These are phyloP conservation scores for Rhazya stricta DNA, from an alignment of 257 asterid genomes.

Conservation along the genomic window DNA sequence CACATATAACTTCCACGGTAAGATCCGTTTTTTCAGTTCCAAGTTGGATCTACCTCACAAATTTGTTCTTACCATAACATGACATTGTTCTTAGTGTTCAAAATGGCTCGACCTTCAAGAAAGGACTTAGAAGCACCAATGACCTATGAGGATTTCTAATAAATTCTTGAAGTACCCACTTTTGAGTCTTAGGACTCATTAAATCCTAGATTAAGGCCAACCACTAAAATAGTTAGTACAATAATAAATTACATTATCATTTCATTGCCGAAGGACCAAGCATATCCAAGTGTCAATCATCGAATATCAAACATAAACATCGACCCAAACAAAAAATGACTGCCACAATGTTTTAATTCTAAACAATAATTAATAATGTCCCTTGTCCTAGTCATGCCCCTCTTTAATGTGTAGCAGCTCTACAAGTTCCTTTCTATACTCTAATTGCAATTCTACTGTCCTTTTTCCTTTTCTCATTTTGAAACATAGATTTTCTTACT, in stretches of 20 bases:
- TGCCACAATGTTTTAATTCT: neutral
- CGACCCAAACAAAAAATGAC: neutral
- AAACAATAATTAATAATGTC: neutral
- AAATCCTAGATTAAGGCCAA: slow-evolving; percentile 12
- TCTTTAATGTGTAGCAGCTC: neutral
- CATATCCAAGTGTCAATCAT: slow-evolving; percentile 15
- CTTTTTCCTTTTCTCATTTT: neutral
- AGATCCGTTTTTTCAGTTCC: too few species aligned
- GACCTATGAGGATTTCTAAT: neutral
- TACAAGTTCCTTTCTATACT: neutral
- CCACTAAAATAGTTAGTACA: neutral
- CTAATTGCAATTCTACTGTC: neutral
- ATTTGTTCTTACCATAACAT: too few species aligned
- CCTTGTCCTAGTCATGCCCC: neutral
- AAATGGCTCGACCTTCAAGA: neutral
- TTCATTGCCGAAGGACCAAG: neutral
- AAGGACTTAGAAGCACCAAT: neutral
- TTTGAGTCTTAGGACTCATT: neutral
- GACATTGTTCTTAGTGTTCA: neutral
- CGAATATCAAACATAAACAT: neutral
- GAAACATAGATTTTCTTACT: neutral
- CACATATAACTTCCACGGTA: too few species aligned
- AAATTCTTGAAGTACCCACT: neutral
- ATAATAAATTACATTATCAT: neutral
- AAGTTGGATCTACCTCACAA: too few species aligned